A percentile compares a stretch with the other conserved stretches of the same genome.
Evolutionary conservation across 2,329 filamentous ascomycete genomes (phyloP).

Genomic region (Talaromyces sp.): DNA sequence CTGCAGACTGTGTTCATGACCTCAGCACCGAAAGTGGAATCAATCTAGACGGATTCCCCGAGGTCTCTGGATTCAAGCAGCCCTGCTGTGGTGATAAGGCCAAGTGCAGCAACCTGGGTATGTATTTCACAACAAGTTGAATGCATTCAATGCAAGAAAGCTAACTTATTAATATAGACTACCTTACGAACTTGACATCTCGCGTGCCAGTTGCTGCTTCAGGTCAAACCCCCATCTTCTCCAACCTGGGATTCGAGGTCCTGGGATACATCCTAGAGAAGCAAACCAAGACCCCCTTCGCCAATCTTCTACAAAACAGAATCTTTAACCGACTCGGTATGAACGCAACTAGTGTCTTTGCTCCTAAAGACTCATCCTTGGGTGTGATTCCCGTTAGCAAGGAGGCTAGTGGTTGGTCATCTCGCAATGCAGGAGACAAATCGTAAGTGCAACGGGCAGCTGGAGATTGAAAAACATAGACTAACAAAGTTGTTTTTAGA

Average conservation of each 20-base stretch:
- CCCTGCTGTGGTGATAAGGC: conserved; percentile 7
- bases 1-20: conserved; percentile 8
- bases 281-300: conserved; percentile 38
- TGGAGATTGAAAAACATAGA: conserved; percentile 22
- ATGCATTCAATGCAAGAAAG: too few relatives aligned
- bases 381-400: conserved; percentile 41
- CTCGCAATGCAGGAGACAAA: conserved; percentile 33
- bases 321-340: conserved; percentile 34
- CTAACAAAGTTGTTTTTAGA: too few relatives aligned
- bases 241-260: conserved; percentile 44
- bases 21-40: neutral
- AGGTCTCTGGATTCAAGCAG: neutral
- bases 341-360: conserved; percentile 33
- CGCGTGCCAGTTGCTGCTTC: conserved; percentile 31
- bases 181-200: conserved; percentile 34
- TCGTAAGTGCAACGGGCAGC: conserved; percentile 14
- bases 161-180: conserved; percentile 11
- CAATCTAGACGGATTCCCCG: conserved; percentile 3
- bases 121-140: neutral
- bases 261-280: conserved; percentile 41
- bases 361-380: conserved; percentile 31
- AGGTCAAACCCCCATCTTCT: conserved; percentile 40
- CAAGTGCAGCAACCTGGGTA: conserved; percentile 11
- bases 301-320: conserved; percentile 31
- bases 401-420: conserved; percentile 35